These are phyloP conservation scores for Drechslerella dactyloides DNA, from an alignment of 2,329 filamentous ascomycete genomes.

Conservation along the genomic window DNA sequence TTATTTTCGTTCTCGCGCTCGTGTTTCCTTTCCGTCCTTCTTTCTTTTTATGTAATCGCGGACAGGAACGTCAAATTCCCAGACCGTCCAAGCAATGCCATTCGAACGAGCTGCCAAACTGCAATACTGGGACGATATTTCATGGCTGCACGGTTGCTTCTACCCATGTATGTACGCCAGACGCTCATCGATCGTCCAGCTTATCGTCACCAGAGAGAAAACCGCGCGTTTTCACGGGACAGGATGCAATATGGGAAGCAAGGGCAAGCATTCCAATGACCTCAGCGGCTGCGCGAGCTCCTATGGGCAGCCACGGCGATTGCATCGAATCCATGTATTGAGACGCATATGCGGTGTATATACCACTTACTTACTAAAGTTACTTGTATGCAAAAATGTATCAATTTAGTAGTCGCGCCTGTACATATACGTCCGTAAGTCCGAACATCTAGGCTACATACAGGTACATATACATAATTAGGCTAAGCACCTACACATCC, in stretches of 20 bases:
- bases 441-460: too few relatives aligned
- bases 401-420: too few relatives aligned
- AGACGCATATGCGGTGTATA: too few relatives aligned
- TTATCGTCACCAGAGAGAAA: constrained; percentile 21
- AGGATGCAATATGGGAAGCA: constrained; percentile 26
- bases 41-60: constrained; percentile 1
- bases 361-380: too few relatives aligned
- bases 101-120: background rate
- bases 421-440: too few relatives aligned
- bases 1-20: too few relatives aligned
- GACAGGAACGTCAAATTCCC: background rate
- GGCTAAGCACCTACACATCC: too few relatives aligned
- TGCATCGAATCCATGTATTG: constrained; percentile 9
- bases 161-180: background rate
- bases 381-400: too few relatives aligned
- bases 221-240: constrained; percentile 16
- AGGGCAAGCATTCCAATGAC: constrained; percentile 45
- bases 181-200: background rate
- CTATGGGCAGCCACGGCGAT: constrained; percentile 15
- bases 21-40: background rate
- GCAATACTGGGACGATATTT: background rate
- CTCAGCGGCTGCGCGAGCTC: constrained; percentile 38
- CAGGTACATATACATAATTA: too few relatives aligned
- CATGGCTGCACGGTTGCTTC: too few relatives aligned
- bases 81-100: background rate